phyloP scores from a whole-genome alignment of 2,329 filamentous ascomycete genomes.

The Polychaeton citri region DNA sequence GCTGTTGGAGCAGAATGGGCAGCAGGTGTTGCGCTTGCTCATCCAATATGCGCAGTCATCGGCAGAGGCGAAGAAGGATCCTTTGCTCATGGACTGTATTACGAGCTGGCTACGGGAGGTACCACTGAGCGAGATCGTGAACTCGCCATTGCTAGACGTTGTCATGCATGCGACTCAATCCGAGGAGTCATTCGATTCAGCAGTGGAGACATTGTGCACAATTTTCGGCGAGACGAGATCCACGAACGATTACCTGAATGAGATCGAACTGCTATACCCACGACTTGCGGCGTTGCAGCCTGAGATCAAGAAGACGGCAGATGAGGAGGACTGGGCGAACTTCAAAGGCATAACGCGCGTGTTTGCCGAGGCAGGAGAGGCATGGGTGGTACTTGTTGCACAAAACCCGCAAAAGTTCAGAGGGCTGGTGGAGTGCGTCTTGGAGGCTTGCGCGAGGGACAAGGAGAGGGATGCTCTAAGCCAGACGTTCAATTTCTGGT shows the following conservation, averaged over 20 bases:
- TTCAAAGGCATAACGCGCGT: conserved; percentile 83
- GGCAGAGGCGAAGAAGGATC: conserved; percentile 74
- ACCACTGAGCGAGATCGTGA: conserved; percentile 67
- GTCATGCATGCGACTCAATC: conserved; percentile 65
- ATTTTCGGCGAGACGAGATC: conserved; percentile 87
- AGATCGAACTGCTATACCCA: conserved; percentile 73
- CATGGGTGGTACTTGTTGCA: conserved; percentile 87
- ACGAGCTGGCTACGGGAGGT: conserved; percentile 95
- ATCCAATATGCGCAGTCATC: conserved; percentile 88
- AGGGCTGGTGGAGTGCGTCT: conserved; percentile 70
- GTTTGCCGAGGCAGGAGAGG: conserved; percentile 83
- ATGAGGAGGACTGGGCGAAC: conserved; percentile 70
- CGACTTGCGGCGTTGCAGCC: conserved; percentile 63
- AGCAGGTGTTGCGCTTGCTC: conserved; percentile 73
- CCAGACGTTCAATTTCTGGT: conserved; percentile 95
- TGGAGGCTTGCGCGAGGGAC: conserved; percentile 84
- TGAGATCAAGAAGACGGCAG: conserved; percentile 60
- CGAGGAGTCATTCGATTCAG: conserved; percentile 70
- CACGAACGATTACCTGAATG: conserved; percentile 74
- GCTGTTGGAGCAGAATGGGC: conserved; percentile 78
- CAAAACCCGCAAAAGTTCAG: conserved; percentile 71
- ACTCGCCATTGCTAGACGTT: conserved; percentile 70
- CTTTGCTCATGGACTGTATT: conserved; percentile 85
- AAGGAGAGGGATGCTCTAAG: conserved; percentile 83
- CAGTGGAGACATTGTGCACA: conserved; percentile 82